Evolutionary conservation across 768 basidiomycete species (phyloP), one percentile per base, ranked within the genome.

Genomic region (Strobilomyces confusus): DNA sequence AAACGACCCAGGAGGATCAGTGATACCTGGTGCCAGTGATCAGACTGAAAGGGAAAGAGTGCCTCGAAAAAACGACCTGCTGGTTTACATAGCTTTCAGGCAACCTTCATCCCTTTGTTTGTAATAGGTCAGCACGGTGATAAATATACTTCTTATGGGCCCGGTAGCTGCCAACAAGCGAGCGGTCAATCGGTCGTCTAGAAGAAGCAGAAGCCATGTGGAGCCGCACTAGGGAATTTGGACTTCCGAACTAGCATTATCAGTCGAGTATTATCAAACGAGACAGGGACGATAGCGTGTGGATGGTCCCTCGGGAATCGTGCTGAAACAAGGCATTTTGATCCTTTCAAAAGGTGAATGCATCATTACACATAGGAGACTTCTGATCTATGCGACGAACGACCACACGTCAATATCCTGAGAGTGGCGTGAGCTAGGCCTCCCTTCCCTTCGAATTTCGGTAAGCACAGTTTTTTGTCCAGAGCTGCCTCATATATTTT

Each of bases 401-500:
- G 41, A 42, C 30, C 44, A 53, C 51, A 48, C 32, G 32, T 61
- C 44, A 58, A 58, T 44, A 26, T 48, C 44, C n/a, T 43, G 51
- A 46, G 44, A 29, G 37, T 17, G 23, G 51, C 26, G 19, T 19
- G 50, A 49, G 54, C 52, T 47, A 40, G 37, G 57, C 60, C 60
- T 58, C 58, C 57, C 55, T 44, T 54, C n/a, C 49, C 41, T 20
- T 30, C 44, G 15, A 12, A 40, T 44, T 11, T 33, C n/a, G 17
- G 22, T 30, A 26, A 32, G 30, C 19, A 26, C 41, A 49, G 19
- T 29, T 32, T 44, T 41, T 29, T 19, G n/a, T 9, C 45, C 45
- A 25, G 22, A 43, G 42, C 25, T 34, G 23, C 42, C 17, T 37
- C 17, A 30, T 32, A 15, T n/a, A n/a, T n/a, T 38, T 70, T 76